Evolutionary conservation across 805 yeast genomes (phyloP).

Genomic region (Myxozyma vanderwaltii): DNA sequence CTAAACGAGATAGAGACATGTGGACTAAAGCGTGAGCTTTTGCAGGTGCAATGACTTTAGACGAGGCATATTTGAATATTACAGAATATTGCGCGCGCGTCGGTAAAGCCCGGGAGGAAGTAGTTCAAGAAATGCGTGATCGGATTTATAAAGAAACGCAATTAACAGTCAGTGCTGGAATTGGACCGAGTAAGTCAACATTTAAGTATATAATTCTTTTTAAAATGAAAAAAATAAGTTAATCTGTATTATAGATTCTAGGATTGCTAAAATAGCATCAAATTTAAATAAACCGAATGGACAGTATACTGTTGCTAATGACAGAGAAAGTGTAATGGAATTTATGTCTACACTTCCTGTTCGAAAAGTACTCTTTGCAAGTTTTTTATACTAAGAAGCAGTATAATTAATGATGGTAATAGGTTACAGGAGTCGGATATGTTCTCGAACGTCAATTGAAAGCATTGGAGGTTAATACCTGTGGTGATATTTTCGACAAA

Average conservation of each 20-base stretch:
- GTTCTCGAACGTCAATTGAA: conserved; percentile 37
- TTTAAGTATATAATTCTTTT: neutral
- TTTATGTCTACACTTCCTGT: conserved; percentile 33
- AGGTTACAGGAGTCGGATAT: conserved; percentile 37
- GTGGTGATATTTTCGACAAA: conserved; percentile 32
- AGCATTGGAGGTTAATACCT: conserved; percentile 31
- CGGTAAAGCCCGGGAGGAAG: conserved; percentile 33
- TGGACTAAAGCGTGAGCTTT: neutral
- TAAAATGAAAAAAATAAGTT: neutral
- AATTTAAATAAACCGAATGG: conserved; percentile 38
- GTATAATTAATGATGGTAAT: no score
- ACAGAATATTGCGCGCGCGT: conserved; percentile 37
- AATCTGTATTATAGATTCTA: conserved; percentile 24
- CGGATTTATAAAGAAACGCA: conserved; percentile 50
- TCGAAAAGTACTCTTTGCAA: conserved; percentile 36
- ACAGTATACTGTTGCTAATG: conserved; percentile 28
- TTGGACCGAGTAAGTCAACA: conserved; percentile 54
- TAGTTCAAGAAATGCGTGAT: conserved; percentile 45
- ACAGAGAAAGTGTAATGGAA: conserved; percentile 27
- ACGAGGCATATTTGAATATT: conserved; percentile 36
- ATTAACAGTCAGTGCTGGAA: conserved; percentile 80
- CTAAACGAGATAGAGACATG: neutral
- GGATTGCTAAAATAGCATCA: conserved; percentile 38
- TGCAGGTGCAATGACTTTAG: conserved; percentile 66
- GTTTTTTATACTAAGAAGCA: no score